Evolutionary conservation across 495 filamentous ascomycete species (phyloP).

Genomic region (Penicillium waksmanii): DNA sequence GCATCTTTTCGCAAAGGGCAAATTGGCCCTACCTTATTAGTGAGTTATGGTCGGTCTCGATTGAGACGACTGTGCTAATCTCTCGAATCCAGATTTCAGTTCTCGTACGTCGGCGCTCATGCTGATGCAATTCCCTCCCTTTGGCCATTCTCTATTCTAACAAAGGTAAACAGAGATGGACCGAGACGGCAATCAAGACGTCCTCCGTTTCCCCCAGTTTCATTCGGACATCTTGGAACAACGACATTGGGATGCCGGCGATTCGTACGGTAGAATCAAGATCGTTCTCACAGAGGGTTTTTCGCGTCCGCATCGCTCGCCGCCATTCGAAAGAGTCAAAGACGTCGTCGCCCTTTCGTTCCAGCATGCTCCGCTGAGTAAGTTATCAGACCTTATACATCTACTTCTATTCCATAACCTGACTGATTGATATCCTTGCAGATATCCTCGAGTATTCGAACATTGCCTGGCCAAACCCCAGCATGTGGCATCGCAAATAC

Average conservation of each 20-base stretch:
- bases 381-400: slow-evolving; percentile 13
- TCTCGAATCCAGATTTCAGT: slow-evolving; percentile 28
- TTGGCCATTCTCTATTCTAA: background rate
- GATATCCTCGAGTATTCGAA: slow-evolving; percentile 74
- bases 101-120: slow-evolving; percentile 19
- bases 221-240: slow-evolving; percentile 71
- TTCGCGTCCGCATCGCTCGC: slow-evolving; percentile 43
- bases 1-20: slow-evolving; percentile 56
- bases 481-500: slow-evolving; percentile 58
- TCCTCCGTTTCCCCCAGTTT: slow-evolving; percentile 74
- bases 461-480: slow-evolving; percentile 82
- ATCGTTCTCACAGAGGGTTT: slow-evolving; percentile 80
- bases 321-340: slow-evolving; percentile 69
- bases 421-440: slow-evolving; percentile 22
- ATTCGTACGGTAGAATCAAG: slow-evolving; percentile 73
- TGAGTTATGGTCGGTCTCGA: slow-evolving; percentile 27
- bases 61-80: slow-evolving; percentile 17
- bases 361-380: slow-evolving; percentile 82
- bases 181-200: slow-evolving; percentile 60
- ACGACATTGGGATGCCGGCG: slow-evolving; percentile 71
- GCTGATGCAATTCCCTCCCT: background rate
- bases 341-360: slow-evolving; percentile 82
- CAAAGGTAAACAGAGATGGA: slow-evolving; percentile 57
- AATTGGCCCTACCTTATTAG: slow-evolving; percentile 66
- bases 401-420: no score